Base-by-base conservation (phyloP, 495 filamentous ascomycete species). In the Parachaetomium inaequale region DNA sequence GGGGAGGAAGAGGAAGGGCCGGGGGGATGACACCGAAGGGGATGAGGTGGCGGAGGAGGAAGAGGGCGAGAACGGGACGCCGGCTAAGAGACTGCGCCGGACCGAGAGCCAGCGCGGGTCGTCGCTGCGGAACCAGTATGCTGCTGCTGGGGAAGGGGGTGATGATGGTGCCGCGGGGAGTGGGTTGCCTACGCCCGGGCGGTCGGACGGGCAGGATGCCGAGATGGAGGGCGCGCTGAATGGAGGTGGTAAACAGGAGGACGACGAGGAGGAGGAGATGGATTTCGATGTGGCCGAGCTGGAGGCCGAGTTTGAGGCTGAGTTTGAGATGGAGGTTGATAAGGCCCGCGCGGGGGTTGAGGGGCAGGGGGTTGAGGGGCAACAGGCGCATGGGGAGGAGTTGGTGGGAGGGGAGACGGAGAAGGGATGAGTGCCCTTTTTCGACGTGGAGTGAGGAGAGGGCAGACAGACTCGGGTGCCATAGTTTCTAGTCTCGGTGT, bases 221-320 rank as follows among this genome's bases (percentile, higher is more conserved):
- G 31, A 25, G 4, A 32, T 21, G 32, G 26, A 12, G 45, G 40
- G 3, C 69, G 70, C 21, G 75, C 15, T 68, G 73, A 11, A 72
- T 69, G 7, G 68, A 46, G 4, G 67, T 61, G 23, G n/a, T 4
- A 14, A 57, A 15, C 63, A 28, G 26, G 49, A 32, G 2, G 65
- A 55, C 3, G 65, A 51, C 11, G 68, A 62, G 0, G 72, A 72
- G 28, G 70, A 66, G 11, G 72, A 67, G 4, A 75, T 76, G 17
- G 76, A 79, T 38, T 82, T 82, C 21, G 81, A 84, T 10, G 86
- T 86, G 31, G 86, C 84, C 47, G 86, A 82, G 46, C 71, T 90
- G 21, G 87, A 89, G 68, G 82, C 83, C 12, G 86, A 90, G 63
- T 79, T 91, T 72, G 68, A 87, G 67, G 86, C 85, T 0, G 87